These are phyloP conservation scores for Cydonia oblonga DNA, from an alignment of 331 rosid genomes.

Conservation along the genomic window DNA sequence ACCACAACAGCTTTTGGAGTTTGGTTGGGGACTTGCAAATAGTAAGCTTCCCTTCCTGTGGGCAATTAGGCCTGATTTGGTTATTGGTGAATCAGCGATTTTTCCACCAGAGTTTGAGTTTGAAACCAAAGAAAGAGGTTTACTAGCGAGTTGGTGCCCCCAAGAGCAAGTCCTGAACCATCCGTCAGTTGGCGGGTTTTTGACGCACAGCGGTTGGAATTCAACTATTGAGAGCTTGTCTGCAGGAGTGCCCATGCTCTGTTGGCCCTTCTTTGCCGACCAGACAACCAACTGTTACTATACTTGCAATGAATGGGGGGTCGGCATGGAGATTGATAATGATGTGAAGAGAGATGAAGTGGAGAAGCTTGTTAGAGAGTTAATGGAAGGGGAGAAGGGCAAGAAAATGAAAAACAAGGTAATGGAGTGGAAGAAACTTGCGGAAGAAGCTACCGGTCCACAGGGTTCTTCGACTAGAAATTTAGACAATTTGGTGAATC, in stretches of 20 bases:
- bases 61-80: background rate
- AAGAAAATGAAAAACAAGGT: background rate
- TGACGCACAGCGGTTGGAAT: background rate
- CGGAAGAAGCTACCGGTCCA: background rate
- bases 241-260: constrained; percentile 3
- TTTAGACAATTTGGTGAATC: background rate
- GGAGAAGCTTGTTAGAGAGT: background rate
- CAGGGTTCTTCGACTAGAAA: background rate
- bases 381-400: background rate
- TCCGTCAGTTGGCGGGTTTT: background rate
- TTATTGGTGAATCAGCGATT: background rate
- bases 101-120: background rate
- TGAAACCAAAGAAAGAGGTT: background rate
- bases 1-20: background rate
- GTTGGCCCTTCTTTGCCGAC: background rate
- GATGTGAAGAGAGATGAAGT: background rate
- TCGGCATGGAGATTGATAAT: background rate
- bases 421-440: background rate
- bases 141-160: background rate
- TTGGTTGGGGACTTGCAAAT: constrained; percentile 10
- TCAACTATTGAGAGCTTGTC: background rate
- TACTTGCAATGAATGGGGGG: background rate
- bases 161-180: constrained; percentile 5
- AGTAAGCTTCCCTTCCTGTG: background rate
- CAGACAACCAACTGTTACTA: background rate